Percentiles rank a stretch among this genome's conserved stretches.
Evolutionary conservation across 129 eudicot genomes (phyloP).

Genomic region (Helichrysum umbraculigerum): DNA sequence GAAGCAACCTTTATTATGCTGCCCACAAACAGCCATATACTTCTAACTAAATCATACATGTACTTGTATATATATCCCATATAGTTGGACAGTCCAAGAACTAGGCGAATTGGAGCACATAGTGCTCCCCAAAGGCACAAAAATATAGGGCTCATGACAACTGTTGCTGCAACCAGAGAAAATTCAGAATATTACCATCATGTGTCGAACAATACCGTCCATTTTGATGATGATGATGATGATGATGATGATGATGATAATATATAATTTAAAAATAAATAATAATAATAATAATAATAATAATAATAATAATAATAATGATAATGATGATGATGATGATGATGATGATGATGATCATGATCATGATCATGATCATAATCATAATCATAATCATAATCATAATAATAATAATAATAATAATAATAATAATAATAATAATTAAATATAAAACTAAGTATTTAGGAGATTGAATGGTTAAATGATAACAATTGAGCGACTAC

Average conservation of each 20-base stretch:
- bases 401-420: too few species aligned
- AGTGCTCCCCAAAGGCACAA: conserved; percentile 59
- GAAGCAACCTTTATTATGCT: conserved; percentile 53
- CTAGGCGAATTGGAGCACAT: conserved; percentile 63
- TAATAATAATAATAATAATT: too few species aligned
- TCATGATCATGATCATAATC: too few species aligned
- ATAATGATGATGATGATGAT: too few species aligned
- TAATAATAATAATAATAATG: too few species aligned
- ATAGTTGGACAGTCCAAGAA: conserved; percentile 49
- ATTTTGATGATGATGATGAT: not conserved
- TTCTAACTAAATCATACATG: conserved; percentile 43
- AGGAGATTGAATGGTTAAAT: not conserved
- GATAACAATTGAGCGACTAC: not conserved
- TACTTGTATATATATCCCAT: conserved; percentile 40
- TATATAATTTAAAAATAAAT: too few species aligned
- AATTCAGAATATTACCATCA: conserved; percentile 10
- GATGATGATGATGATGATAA: too few species aligned
- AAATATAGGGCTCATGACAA: conserved; percentile 63
- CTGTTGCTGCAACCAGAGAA: conserved; percentile 51
- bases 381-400: too few species aligned
- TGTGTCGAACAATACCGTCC: not conserved
- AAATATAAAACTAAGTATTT: not conserved
- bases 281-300: not conserved
- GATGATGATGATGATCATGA: too few species aligned
- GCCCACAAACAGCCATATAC: conserved; percentile 52